Evolutionary conservation across 2,329 filamentous ascomycete species (phyloP).

Genomic region (Amphichorda felina): DNA sequence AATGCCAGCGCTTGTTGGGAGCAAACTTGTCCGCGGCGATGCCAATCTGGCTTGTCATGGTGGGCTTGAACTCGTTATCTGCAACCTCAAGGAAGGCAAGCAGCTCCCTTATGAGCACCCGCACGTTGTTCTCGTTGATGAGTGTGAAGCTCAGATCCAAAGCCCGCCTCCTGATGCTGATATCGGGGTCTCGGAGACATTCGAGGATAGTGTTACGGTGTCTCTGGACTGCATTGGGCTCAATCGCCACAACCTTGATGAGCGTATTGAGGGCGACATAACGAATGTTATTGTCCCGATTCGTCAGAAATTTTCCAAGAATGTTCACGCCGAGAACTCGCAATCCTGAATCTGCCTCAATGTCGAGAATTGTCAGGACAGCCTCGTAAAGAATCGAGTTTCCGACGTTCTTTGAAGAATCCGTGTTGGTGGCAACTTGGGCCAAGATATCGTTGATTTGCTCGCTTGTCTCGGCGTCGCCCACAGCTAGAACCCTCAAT

Average conservation of each 20-base stretch:
- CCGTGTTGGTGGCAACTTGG: slow-evolving; percentile 95
- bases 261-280: slow-evolving; percentile 96
- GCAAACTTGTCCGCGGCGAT: slow-evolving; percentile 93
- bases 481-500: slow-evolving; percentile 73
- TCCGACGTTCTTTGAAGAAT: slow-evolving; percentile 95
- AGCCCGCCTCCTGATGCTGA: slow-evolving; percentile 91
- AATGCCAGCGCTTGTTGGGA: slow-evolving; percentile 96
- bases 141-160: slow-evolving; percentile 95
- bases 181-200: slow-evolving; percentile 91
- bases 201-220: slow-evolving; percentile 97
- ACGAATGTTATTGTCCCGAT: slow-evolving; percentile 97
- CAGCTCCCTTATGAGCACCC: slow-evolving; percentile 84
- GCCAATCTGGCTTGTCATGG: slow-evolving; percentile 96
- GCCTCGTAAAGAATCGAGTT: slow-evolving; percentile 98
- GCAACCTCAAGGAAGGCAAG: slow-evolving; percentile 93
- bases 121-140: slow-evolving; percentile 93
- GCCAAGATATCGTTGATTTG: slow-evolving; percentile 98
- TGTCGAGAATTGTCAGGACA: slow-evolving; percentile 92
- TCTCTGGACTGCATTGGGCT: slow-evolving; percentile 93
- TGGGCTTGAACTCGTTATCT: slow-evolving; percentile 96
- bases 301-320: slow-evolving; percentile 94
- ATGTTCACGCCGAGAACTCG: slow-evolving; percentile 96
- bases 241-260: slow-evolving; percentile 95
- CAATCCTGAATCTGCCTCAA: slow-evolving; percentile 91
- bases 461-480: slow-evolving; percentile 80